Evolutionary conservation across 2,329 filamentous ascomycete genomes (phyloP), one percentile per base, ranked within the genome.

Genomic region (Neurospora sp.): DNA sequence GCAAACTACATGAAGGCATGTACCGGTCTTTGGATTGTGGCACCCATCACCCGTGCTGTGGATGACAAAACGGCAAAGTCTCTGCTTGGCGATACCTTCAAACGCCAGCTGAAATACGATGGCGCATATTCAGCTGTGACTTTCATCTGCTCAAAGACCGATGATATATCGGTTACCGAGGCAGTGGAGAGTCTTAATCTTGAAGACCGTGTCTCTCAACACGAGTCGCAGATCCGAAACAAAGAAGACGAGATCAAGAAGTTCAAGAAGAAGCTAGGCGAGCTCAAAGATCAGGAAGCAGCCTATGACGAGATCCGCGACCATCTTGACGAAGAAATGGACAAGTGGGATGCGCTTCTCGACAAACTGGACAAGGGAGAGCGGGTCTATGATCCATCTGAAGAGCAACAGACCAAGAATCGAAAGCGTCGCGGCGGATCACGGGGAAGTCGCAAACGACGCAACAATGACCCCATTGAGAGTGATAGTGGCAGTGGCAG

Each of bases 91-190:
- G 81, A 86, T 19, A 81, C 82, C 0, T 88, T 88, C 78, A 87
- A 71, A 28, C 80, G 84, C 0, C 88, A 89, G 73, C 78, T 90
- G 3, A 85, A 88, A 70, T 86, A 86, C 73, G 88, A 90, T 70
- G 84, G 85, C 1, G 82, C 80, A 0, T 86, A 86, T 69, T 82
- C 79, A 6, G 81, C 79, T 1, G 80, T 89, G 2, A 88, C 86
- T 0, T 89, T 90, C 71, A 86, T 90, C 15, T 89, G 87, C 74
- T 85, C 82, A 17, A 90, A 89, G 74, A 88, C 86, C 0, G 88
- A 90, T 73, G 86, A 89, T 66, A 87, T 89, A 3, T 71, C 72
- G 0, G 69, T 78, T 10, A 73, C 70, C 2, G 76, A 78, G 57
- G 75, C 75, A 3, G 70, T 71, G 15, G 73, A 75, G 67, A 73